These are phyloP conservation scores for Trametes villosa DNA, from an alignment of 768 basidiomycete genomes.

Conservation along the genomic window DNA sequence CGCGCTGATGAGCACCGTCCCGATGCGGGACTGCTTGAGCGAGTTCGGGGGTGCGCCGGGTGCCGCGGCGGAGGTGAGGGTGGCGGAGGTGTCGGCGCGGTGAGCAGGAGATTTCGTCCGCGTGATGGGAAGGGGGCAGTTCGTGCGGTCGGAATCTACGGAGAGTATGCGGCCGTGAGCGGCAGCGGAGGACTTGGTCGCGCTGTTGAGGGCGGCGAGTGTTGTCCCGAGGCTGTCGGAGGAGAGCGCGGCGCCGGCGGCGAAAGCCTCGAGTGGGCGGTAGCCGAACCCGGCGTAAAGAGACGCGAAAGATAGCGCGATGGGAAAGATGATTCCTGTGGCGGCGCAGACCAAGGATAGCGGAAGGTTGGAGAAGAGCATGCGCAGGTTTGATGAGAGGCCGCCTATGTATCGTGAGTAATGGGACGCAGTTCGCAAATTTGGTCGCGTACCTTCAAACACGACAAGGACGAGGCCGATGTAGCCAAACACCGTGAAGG, in stretches of 20 bases:
- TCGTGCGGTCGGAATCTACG: background rate
- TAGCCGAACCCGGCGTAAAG: constrained; percentile 48
- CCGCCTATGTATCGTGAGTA: constrained; percentile 57
- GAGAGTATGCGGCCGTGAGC: too few species aligned
- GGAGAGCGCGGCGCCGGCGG: constrained; percentile 64
- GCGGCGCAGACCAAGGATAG: constrained; percentile 54
- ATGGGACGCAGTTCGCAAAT: constrained; percentile 32
- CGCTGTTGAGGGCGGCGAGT: constrained; percentile 53
- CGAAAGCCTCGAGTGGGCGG: constrained; percentile 52
- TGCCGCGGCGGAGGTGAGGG: constrained; percentile 56
- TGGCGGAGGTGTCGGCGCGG: background rate
- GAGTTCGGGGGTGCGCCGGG: constrained; percentile 23
- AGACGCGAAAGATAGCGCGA: constrained; percentile 52
- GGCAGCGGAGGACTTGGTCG: constrained; percentile 1
- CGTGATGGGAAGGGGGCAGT: background rate
- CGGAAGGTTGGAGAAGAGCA: constrained; percentile 50
- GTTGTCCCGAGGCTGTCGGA: constrained; percentile 73
- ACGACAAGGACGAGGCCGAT: constrained; percentile 40
- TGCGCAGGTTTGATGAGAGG: constrained; percentile 50
- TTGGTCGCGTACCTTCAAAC: constrained; percentile 26
- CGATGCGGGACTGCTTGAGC: constrained; percentile 52
- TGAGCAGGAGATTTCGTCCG: background rate
- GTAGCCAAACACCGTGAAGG: constrained; percentile 52
- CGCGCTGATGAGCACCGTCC: constrained; percentile 61
- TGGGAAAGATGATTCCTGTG: constrained; percentile 55